Conservation (phyloP, 805 yeast species). For the Monosporozyma siamensis region DNA sequence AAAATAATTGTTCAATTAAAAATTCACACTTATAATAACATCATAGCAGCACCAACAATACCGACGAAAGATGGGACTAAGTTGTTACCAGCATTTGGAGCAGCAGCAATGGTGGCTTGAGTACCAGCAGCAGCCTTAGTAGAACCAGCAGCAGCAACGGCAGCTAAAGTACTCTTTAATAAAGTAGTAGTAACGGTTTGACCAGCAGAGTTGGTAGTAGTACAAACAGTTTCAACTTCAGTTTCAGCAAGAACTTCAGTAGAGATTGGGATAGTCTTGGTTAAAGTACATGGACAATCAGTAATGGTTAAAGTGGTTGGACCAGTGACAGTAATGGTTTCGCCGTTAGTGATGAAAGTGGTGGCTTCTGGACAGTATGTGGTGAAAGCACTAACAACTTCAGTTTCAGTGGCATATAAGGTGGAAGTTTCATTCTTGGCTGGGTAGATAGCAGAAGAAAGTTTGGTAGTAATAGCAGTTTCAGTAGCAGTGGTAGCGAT, state of each 20-base stretch:
- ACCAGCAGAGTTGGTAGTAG: conserved; percentile 1
- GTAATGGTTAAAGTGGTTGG: conserved; percentile 81
- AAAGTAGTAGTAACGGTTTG: conserved; percentile 2
- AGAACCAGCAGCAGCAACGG: neutral
- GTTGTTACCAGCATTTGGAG: conserved; percentile 6
- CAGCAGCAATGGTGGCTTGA: neutral
- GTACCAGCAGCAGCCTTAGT: neutral
- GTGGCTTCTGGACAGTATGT: conserved; percentile 82
- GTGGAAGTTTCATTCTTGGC: neutral
- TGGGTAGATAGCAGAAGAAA: neutral
- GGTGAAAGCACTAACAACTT: conserved; percentile 59
- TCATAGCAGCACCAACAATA: conserved; percentile 10
- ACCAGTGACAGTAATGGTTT: conserved; percentile 63
- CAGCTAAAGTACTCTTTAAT: neutral
- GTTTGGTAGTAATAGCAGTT: neutral
- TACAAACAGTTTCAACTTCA: neutral
- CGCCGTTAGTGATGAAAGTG: conserved; percentile 50
- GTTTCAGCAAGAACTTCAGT: neutral
- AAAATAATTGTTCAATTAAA: too few species aligned
- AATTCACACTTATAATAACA: conserved; percentile 6
- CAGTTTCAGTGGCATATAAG: conserved; percentile 13
- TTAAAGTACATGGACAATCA: conserved; percentile 53
- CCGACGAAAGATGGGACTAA: conserved; percentile 8
- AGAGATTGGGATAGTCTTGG: conserved; percentile 8
- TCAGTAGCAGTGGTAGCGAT: conserved; percentile 8